These are phyloP conservation scores for Zygoascus meyerae DNA, from an alignment of 1,139 yeast species.

Conservation along the genomic window DNA sequence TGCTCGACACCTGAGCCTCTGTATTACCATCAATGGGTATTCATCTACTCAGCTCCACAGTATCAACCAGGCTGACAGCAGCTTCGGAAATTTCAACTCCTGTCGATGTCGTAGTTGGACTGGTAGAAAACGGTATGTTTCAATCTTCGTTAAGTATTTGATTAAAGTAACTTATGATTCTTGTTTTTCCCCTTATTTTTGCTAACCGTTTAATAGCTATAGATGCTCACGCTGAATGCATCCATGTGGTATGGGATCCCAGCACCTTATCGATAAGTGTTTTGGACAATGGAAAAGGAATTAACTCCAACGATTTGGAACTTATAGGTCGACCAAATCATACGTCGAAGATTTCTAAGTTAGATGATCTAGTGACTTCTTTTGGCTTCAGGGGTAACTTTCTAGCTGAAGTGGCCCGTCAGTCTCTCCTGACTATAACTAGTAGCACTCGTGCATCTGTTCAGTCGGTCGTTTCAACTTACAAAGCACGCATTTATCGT, in stretches of 20 bases:
- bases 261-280: constrained; percentile 39
- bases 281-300: constrained; percentile 50
- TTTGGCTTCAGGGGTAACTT: constrained; percentile 37
- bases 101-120: constrained; percentile 25
- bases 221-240: constrained; percentile 47
- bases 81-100: too few species aligned
- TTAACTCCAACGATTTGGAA: constrained; percentile 49
- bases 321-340: constrained; percentile 32
- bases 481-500: constrained; percentile 21
- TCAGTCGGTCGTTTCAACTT: too few species aligned
- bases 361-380: constrained; percentile 26
- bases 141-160: too few species aligned
- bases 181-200: background rate
- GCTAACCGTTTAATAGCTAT: constrained; percentile 22
- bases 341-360: constrained; percentile 43
- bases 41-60: too few species aligned
- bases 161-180: too few species aligned
- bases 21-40: too few species aligned
- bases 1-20: too few species aligned
- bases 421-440: constrained; percentile 25
- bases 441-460: constrained; percentile 26
- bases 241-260: constrained; percentile 40
- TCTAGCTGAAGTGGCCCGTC: constrained; percentile 24
- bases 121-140: constrained; percentile 26
- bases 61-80: too few species aligned